Evolutionary conservation across 169 alveolate genomes (phyloP).

Genomic region (Cryptosporidium ubiquitum): DNA sequence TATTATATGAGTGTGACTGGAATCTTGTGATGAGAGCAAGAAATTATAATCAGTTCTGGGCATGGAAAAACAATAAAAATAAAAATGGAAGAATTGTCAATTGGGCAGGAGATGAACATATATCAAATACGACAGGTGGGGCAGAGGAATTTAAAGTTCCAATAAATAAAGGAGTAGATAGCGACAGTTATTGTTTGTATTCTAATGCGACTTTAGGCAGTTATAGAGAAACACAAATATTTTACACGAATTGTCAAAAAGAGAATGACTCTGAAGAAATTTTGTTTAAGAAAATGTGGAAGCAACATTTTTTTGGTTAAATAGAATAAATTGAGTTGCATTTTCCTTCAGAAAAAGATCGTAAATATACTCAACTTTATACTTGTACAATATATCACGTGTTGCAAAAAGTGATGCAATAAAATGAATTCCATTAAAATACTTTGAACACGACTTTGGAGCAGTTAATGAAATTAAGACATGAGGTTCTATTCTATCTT

Average conservation of each 20-base stretch:
- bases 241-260: slow-evolving; percentile 3
- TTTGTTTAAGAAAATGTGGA: slow-evolving; percentile 38
- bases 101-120: slow-evolving; percentile 63
- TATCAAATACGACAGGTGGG: slow-evolving; percentile 55
- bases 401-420: slow-evolving; percentile 88
- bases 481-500: slow-evolving; percentile 80
- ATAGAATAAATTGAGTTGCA: slow-evolving; percentile 22
- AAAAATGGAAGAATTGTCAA: slow-evolving; percentile 9
- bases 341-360: background rate
- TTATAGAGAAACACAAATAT: background rate
- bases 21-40: slow-evolving; percentile 71
- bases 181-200: slow-evolving; percentile 24
- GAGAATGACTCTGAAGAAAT: background rate
- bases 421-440: slow-evolving; percentile 83
- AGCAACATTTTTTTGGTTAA: background rate
- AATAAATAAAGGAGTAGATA: slow-evolving; percentile 15
- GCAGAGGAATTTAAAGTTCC: slow-evolving; percentile 61
- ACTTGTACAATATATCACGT: slow-evolving; percentile 73
- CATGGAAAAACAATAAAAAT: background rate
- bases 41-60: slow-evolving; percentile 66
- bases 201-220: slow-evolving; percentile 9
- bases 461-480: slow-evolving; percentile 83
- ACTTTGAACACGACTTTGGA: slow-evolving; percentile 84
- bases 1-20: slow-evolving; percentile 60
- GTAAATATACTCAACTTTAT: slow-evolving; percentile 51